These are phyloP conservation scores for Diplosphaera chodatii DNA, from an alignment of 139 green algal species.

Conservation along the genomic window DNA sequence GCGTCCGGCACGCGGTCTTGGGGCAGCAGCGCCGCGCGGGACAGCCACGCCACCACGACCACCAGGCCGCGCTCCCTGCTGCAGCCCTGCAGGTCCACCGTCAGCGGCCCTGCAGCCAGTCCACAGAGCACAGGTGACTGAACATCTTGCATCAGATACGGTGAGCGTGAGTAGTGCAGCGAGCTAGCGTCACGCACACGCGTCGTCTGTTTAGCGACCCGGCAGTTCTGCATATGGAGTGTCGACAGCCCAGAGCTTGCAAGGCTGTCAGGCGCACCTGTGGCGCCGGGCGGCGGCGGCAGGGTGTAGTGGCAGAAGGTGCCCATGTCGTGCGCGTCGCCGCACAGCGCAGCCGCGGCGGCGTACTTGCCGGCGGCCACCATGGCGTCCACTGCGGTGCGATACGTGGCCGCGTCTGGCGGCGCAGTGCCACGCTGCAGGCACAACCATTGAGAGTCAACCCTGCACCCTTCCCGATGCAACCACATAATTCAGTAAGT, in stretches of 20 bases:
- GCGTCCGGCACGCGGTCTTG: neutral
- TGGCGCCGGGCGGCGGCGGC: slow-evolving; percentile 1
- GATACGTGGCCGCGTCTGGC: neutral
- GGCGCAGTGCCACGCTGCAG: neutral
- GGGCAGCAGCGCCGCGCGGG: slow-evolving; percentile 4
- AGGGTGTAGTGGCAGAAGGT: slow-evolving; percentile 15
- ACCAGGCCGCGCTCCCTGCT: slow-evolving; percentile 5
- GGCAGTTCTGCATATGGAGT: no score
- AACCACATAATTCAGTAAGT: no score
- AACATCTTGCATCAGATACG: no score
- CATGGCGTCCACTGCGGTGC: neutral
- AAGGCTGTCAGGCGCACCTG: neutral
- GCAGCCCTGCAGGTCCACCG: neutral
- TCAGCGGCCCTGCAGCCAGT: neutral
- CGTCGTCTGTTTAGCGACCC: no score
- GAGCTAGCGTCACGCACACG: no score
- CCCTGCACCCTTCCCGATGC: no score
- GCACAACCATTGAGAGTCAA: no score
- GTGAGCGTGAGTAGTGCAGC: no score
- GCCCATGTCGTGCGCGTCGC: slow-evolving; percentile 9
- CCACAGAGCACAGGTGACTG: no score
- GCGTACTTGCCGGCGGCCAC: neutral
- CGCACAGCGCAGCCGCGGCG: slow-evolving; percentile 11
- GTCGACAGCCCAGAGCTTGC: no score
- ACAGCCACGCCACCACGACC: slow-evolving; percentile 19